phyloP scores from a whole-genome alignment of 306 rosid species.

The Gynostemma pentaphyllum region DNA sequence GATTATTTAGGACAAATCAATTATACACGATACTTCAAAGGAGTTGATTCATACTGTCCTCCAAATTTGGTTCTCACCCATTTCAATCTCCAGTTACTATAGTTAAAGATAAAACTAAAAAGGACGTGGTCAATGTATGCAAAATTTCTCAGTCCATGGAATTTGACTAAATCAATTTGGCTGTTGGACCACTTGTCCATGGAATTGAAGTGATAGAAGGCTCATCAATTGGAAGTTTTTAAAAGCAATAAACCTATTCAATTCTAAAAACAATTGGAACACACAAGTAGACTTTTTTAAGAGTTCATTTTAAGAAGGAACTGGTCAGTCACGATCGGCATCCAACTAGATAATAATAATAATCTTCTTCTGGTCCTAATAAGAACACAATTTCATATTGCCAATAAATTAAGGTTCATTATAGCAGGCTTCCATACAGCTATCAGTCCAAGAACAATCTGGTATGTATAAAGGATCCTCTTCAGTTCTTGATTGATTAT shows the following conservation, averaged over 20 bases:
- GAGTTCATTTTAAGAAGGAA: background rate
- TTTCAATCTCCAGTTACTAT: background rate
- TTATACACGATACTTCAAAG: background rate
- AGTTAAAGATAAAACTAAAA: too few species aligned
- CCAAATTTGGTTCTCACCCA: background rate
- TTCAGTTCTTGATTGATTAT: conserved; percentile 3
- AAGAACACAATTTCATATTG: background rate
- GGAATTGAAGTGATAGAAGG: background rate
- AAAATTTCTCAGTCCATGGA: background rate
- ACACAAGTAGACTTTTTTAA: background rate
- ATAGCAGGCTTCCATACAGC: background rate
- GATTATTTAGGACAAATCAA: background rate
- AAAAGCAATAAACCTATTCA: background rate
- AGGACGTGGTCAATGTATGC: too few species aligned
- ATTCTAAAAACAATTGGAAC: background rate
- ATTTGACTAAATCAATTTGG: background rate
- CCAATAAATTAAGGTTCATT: background rate
- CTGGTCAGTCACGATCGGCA: background rate
- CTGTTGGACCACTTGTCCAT: background rate
- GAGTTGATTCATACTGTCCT: background rate
- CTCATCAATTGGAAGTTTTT: background rate
- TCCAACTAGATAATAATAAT: background rate
- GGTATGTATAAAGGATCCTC: background rate
- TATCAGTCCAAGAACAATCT: background rate
- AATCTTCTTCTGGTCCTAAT: background rate